phyloP scores from a whole-genome alignment of 2,329 filamentous ascomycete genomes.

The Cladosporium sp. region DNA sequence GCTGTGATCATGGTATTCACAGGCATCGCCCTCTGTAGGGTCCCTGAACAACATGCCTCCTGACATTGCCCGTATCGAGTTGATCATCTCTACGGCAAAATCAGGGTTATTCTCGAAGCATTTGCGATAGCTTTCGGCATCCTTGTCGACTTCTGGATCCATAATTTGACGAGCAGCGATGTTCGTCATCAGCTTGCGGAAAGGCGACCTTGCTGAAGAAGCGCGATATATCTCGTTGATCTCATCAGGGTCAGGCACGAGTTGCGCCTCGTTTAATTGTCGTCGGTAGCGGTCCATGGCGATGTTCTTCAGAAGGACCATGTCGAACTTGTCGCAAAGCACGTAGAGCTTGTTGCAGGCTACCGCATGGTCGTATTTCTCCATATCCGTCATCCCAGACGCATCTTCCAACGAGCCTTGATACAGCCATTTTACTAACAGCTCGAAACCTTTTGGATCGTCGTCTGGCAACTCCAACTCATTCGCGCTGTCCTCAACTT shows the following conservation, averaged over 20 bases:
- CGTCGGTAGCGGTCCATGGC: conserved; percentile 53
- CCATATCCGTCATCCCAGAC: conserved; percentile 41
- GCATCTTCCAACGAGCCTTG: conserved; percentile 51
- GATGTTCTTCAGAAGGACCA: conserved; percentile 49
- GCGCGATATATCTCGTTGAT: conserved; percentile 51
- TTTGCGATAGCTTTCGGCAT: conserved; percentile 46
- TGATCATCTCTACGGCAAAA: conserved; percentile 52
- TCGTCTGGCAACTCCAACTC: conserved; percentile 46
- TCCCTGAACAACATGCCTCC: conserved; percentile 51
- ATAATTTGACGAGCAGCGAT: conserved; percentile 56
- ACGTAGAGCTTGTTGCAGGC: conserved; percentile 51
- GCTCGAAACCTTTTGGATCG: conserved; percentile 50
- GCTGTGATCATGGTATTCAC: conserved; percentile 50
- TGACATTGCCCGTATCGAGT: conserved; percentile 47
- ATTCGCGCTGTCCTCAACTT: conserved; percentile 31
- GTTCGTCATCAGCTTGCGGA: conserved; percentile 47
- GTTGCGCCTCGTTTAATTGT: conserved; percentile 45
- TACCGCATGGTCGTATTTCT: conserved; percentile 53
- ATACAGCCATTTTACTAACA: conserved; percentile 55
- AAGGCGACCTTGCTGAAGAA: conserved; percentile 43
- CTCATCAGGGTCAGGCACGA: conserved; percentile 53
- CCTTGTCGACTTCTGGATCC: conserved; percentile 49
- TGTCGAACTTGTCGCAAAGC: conserved; percentile 49
- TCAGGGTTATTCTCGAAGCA: conserved; percentile 49
- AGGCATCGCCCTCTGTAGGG: conserved; percentile 45